Evolutionary conservation across 257 asterid species (phyloP).

Genomic region (Solanum raphanifolium): DNA sequence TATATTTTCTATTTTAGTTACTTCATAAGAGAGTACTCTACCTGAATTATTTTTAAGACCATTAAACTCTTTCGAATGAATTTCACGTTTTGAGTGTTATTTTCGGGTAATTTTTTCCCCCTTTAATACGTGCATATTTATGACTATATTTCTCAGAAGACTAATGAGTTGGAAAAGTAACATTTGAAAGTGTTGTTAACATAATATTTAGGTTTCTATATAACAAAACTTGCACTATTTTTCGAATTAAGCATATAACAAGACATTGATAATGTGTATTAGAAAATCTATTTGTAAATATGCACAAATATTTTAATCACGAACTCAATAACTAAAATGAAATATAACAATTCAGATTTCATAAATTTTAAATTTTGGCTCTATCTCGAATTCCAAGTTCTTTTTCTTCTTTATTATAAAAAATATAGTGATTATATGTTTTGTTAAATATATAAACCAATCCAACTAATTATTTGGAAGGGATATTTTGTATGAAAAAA

Average conservation of each 20-base stretch:
- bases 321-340: not conserved
- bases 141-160: not conserved
- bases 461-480: not conserved
- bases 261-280: not conserved
- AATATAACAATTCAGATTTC: not conserved
- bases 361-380: not conserved
- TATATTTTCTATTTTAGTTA: too few relatives aligned
- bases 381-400: not conserved
- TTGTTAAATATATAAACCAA: not conserved
- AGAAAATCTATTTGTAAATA: not conserved
- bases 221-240: not conserved
- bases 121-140: not conserved
- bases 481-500: not conserved
- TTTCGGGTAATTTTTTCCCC: rapidly evolving
- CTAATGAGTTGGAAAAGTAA: not conserved
- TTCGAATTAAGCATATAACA: not conserved
- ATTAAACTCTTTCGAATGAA: not conserved
- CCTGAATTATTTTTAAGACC: not conserved
- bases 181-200: not conserved
- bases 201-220: too few relatives aligned
- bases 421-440: not conserved
- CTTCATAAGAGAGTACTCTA: too few relatives aligned
- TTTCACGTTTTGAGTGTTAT: not conserved
- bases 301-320: not conserved
- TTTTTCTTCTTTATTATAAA: not conserved